phyloP scores from a whole-genome alignment of 2,329 filamentous ascomycete species.

The Neopestalotiopsis sp. region DNA sequence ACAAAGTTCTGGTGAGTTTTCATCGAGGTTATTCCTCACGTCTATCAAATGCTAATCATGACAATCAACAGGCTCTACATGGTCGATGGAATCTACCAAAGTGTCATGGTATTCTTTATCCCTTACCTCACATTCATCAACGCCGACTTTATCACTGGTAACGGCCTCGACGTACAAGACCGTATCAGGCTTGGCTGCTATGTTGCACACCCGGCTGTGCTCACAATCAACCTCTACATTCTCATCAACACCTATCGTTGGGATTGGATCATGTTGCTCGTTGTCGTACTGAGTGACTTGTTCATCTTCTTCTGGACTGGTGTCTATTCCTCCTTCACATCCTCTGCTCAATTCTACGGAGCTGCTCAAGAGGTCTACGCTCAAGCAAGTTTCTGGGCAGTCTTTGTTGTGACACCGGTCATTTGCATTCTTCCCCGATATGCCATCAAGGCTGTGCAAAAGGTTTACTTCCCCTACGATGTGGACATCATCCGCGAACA shows the following conservation, averaged over 20 bases:
- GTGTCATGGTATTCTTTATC: constrained; percentile 90
- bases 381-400: constrained; percentile 84
- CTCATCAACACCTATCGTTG: constrained; percentile 96
- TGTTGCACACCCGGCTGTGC: constrained; percentile 80
- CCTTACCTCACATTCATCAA: constrained; percentile 79
- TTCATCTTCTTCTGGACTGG: constrained; percentile 97
- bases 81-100: constrained; percentile 93
- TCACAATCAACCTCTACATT: constrained; percentile 93
- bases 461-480: constrained; percentile 91
- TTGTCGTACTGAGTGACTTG: constrained; percentile 81
- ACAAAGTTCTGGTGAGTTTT: constrained; percentile 86
- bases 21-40: neutral
- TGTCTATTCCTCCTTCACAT: constrained; percentile 68
- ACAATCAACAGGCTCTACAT: constrained; percentile 76
- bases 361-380: constrained; percentile 80
- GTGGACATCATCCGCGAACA: constrained; percentile 97
- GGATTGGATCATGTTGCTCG: constrained; percentile 93
- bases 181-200: constrained; percentile 85
- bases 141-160: constrained; percentile 71
- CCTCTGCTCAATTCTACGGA: constrained; percentile 69
- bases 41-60: constrained; percentile 32
- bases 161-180: constrained; percentile 78
- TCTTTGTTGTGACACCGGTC: constrained; percentile 77
- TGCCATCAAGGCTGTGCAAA: constrained; percentile 84
- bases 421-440: constrained; percentile 89